Evolutionary conservation across 352 stramenopile genomes (phyloP).

Genomic region (Pythium sp.): DNA sequence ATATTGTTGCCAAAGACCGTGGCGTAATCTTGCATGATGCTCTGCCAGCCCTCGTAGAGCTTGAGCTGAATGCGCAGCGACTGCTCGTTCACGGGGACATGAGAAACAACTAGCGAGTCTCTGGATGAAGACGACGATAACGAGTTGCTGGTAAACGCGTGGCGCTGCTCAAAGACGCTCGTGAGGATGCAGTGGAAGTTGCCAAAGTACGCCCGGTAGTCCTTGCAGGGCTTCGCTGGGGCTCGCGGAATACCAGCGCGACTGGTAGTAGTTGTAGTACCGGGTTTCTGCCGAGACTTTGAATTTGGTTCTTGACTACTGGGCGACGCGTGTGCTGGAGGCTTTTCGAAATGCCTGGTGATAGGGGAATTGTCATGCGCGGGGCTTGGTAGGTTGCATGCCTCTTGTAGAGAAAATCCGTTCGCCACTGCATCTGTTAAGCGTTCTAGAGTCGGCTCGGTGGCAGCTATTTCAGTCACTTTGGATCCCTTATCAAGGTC

Average conservation of each 20-base stretch:
- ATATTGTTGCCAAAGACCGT: conserved; percentile 69
- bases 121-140: conserved; percentile 3
- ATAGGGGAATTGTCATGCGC: not conserved
- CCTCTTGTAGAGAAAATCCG: not conserved
- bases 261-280: not conserved
- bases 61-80: conserved; percentile 69
- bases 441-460: not conserved
- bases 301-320: not conserved
- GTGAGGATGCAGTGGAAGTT: conserved; percentile 81
- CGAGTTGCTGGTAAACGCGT: conserved; percentile 9
- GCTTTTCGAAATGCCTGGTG: not conserved
- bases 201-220: conserved; percentile 62
- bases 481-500: too few relatives aligned
- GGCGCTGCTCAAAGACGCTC: conserved; percentile 58
- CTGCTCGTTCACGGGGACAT: conserved; percentile 30
- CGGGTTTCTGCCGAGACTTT: not conserved
- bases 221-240: conserved; percentile 26
- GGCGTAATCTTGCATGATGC: conserved; percentile 85
- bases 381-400: not conserved
- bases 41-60: conserved; percentile 78
- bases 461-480: not conserved
- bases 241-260: conserved; percentile 9
- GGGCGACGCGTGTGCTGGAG: not conserved
- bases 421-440: too few relatives aligned
- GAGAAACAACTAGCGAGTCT: conserved; percentile 17